A percentile compares a stretch with the other conserved stretches of the same genome.
Evolutionary conservation across 2,329 filamentous ascomycete species (phyloP).

Genomic region (Venturia oleaginea): DNA sequence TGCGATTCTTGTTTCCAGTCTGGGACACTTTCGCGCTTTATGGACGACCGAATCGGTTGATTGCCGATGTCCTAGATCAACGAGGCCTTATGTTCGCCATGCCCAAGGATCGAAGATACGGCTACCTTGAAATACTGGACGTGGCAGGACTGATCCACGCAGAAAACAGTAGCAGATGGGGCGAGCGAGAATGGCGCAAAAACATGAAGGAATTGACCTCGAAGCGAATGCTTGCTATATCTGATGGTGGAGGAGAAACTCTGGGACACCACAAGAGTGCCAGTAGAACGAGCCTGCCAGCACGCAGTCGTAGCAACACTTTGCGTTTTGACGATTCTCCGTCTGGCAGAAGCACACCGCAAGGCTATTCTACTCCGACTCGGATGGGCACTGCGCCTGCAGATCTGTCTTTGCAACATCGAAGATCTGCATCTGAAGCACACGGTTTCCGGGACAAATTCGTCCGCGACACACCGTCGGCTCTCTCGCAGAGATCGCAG

Average conservation of each 20-base stretch:
- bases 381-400: constrained; percentile 45
- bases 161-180: constrained; percentile 68
- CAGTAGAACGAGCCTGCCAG: constrained; percentile 31
- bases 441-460: neutral
- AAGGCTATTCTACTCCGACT: constrained; percentile 29
- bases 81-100: constrained; percentile 97
- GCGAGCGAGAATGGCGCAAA: constrained; percentile 81
- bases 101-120: constrained; percentile 78
- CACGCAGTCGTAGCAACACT: constrained; percentile 25
- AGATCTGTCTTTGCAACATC: constrained; percentile 17
- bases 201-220: constrained; percentile 82
- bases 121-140: constrained; percentile 83
- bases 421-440: constrained; percentile 19
- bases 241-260: constrained; percentile 16
- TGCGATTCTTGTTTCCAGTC: constrained; percentile 84
- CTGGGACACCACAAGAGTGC: constrained; percentile 35
- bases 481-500: neutral
- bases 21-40: constrained; percentile 92
- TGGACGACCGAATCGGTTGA: constrained; percentile 74
- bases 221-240: constrained; percentile 55
- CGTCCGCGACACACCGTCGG: neutral
- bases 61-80: constrained; percentile 78
- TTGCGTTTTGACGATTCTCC: constrained; percentile 34
- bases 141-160: constrained; percentile 71
- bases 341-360: constrained; percentile 18